A percentile compares a stretch with the other conserved stretches of the same genome.
Evolutionary conservation across 106 monocot species (phyloP).

Genomic region (Dendrobium catenatum): DNA sequence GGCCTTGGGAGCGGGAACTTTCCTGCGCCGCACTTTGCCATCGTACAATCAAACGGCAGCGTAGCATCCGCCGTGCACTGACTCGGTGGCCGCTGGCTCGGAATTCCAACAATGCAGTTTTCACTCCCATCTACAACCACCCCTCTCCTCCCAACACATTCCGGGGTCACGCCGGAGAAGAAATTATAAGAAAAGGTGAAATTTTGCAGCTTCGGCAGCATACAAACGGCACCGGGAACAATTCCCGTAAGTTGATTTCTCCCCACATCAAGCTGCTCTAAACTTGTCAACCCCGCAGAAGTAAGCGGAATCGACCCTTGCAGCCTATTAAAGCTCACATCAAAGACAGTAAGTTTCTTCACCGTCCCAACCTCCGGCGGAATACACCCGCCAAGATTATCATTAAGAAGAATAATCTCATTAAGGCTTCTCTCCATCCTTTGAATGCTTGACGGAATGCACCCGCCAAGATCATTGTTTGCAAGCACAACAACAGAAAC

Average conservation of each 20-base stretch:
- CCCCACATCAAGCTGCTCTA: slow-evolving; percentile 42
- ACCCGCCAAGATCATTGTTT: slow-evolving; percentile 32
- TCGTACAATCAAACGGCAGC: slow-evolving; percentile 19
- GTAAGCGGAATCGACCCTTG: slow-evolving; percentile 34
- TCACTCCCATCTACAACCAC: slow-evolving; percentile 19
- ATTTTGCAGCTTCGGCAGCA: slow-evolving; percentile 28
- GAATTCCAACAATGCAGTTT: slow-evolving; percentile 26
- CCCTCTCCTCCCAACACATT: slow-evolving; percentile 12
- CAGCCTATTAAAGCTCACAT: slow-evolving; percentile 39
- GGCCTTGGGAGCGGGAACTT: slow-evolving; percentile 1
- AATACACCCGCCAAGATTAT: slow-evolving; percentile 27
- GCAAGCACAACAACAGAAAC: slow-evolving; percentile 47
- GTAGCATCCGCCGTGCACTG: slow-evolving; percentile 26
- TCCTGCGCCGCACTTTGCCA: slow-evolving; percentile 16
- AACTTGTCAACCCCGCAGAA: slow-evolving; percentile 12
- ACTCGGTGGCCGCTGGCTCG: slow-evolving; percentile 16
- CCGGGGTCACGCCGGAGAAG: slow-evolving; percentile 39
- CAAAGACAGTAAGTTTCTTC: slow-evolving; percentile 27
- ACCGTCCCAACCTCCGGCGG: slow-evolving; percentile 24
- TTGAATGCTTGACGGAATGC: slow-evolving; percentile 32
- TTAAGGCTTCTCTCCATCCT: slow-evolving; percentile 33
- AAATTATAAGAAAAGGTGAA: slow-evolving; percentile 46
- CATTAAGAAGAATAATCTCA: slow-evolving; percentile 41
- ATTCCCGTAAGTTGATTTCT: slow-evolving; percentile 28
- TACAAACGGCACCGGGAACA: slow-evolving; percentile 27